phyloP scores from a whole-genome alignment of 352 stramenopile genomes.

The Elongisporangium senticosum region DNA sequence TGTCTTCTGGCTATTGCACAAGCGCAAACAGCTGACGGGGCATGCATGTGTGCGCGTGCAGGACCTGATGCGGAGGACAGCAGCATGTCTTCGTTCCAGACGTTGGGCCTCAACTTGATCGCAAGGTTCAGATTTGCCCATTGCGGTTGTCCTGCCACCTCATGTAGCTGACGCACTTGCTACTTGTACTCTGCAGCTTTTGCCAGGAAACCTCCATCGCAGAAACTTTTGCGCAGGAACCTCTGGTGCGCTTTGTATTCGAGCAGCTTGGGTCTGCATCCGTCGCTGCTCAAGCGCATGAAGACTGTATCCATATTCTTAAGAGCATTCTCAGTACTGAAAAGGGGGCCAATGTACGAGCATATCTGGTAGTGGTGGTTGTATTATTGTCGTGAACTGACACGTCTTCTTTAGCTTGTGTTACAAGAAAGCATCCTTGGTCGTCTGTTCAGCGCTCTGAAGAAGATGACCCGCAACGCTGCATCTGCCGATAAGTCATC shows the following conservation, averaged over 20 bases:
- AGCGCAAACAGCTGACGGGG: neutral
- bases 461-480: constrained; percentile 26
- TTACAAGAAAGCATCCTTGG: constrained; percentile 34
- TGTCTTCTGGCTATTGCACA: neutral
- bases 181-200: constrained; percentile 33
- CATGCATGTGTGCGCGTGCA: constrained; percentile 12
- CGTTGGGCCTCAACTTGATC: constrained; percentile 74
- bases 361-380: constrained; percentile 12
- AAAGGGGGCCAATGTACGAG: constrained; percentile 37
- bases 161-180: neutral
- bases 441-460: constrained; percentile 43
- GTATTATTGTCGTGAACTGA: neutral
- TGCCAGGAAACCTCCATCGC: constrained; percentile 47
- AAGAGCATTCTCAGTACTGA: constrained; percentile 34
- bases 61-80: constrained; percentile 31
- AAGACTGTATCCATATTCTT: constrained; percentile 52
- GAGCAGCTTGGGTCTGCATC: constrained; percentile 35
- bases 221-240: constrained; percentile 54
- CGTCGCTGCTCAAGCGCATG: constrained; percentile 16
- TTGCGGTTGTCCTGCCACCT: neutral
- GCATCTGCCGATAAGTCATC: neutral
- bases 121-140: constrained; percentile 35
- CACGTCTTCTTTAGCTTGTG: constrained; percentile 27
- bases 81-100: constrained; percentile 66
- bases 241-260: constrained; percentile 47